phyloP scores from a whole-genome alignment of 2,329 filamentous ascomycete species.

The Raffaelea albimanens region DNA sequence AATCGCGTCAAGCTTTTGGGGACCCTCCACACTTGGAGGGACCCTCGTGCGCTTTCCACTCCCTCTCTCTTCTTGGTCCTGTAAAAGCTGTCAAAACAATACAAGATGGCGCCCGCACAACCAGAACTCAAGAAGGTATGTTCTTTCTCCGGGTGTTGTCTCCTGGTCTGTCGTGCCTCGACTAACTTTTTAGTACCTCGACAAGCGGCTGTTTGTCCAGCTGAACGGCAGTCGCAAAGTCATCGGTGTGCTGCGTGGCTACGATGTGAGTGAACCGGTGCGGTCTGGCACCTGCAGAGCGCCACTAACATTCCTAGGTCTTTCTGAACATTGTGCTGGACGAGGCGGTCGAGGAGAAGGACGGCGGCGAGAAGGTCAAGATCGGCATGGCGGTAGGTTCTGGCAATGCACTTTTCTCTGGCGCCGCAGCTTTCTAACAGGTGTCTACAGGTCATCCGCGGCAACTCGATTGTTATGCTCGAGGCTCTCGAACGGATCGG shows the following conservation, averaged over 20 bases:
- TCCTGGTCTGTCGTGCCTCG: conserved; percentile 1
- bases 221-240: conserved; percentile 97
- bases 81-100: background rate
- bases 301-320: conserved; percentile 46
- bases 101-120: conserved; percentile 93
- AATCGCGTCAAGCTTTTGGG: conserved; percentile 11
- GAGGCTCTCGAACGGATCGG: conserved; percentile 68
- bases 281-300: no score
- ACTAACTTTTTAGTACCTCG: conserved; percentile 93
- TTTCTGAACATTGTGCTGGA: conserved; percentile 98
- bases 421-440: background rate
- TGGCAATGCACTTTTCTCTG: no score
- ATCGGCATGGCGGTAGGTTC: conserved; percentile 80
- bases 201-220: conserved; percentile 97
- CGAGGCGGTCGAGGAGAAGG: conserved; percentile 91
- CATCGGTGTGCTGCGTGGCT: conserved; percentile 85
- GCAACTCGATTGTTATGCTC: conserved; percentile 97
- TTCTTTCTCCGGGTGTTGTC: background rate
- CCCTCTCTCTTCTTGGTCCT: background rate
- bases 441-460: conserved; percentile 67
- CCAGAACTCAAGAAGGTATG: conserved; percentile 95
- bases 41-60: background rate
- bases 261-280: conserved; percentile 90
- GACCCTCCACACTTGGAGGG: background rate
- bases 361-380: conserved; percentile 78